Conservation (phyloP, 2,329 filamentous ascomycete genomes). For the Trichoderma hamatum region DNA sequence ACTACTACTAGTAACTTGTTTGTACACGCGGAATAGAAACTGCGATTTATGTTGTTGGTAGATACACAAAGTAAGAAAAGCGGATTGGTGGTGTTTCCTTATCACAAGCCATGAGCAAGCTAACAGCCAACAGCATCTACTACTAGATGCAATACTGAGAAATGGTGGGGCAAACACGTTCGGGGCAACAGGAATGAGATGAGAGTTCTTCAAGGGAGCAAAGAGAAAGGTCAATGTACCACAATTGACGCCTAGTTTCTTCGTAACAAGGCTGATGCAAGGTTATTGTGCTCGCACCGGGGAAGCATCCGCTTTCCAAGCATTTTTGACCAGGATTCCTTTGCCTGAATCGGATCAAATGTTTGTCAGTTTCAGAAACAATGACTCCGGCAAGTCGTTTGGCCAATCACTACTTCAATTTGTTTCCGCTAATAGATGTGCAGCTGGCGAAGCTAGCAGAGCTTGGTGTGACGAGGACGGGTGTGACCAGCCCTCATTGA, state of each 20-base stretch:
- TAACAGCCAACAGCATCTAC: too few species aligned
- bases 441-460: background rate
- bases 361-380: conserved; percentile 40
- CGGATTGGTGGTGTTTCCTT: too few species aligned
- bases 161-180: too few species aligned
- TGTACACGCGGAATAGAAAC: background rate
- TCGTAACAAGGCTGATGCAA: conserved; percentile 83
- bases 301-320: conserved; percentile 75
- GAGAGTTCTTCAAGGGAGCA: too few species aligned
- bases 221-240: conserved; percentile 50
- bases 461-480: background rate
- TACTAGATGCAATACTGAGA: too few species aligned
- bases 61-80: too few species aligned
- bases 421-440: background rate
- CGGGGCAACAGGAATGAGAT: too few species aligned
- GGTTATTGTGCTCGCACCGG: conserved; percentile 83
- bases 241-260: conserved; percentile 84
- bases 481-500: background rate
- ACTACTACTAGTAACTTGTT: background rate
- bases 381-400: background rate
- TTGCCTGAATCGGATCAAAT: conserved; percentile 71
- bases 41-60: background rate
- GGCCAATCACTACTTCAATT: background rate
- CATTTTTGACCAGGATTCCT: conserved; percentile 84
- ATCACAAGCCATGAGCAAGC: too few species aligned